These are phyloP conservation scores for Schizophyllum commune DNA, from an alignment of 1,284 basidiomycete species.

Conservation along the genomic window DNA sequence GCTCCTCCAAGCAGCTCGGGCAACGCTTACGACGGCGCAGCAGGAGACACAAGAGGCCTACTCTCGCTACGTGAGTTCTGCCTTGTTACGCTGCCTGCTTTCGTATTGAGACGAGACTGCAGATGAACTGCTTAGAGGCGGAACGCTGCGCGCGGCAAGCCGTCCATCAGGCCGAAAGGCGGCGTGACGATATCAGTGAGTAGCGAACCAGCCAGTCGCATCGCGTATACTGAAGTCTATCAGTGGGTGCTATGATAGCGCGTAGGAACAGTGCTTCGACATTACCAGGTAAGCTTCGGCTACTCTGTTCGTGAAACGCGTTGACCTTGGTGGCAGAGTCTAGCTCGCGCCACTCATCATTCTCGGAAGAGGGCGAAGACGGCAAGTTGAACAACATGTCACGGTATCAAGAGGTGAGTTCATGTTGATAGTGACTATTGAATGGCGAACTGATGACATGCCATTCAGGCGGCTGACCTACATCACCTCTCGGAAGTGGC, in stretches of 20 bases:
- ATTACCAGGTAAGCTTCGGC: background rate
- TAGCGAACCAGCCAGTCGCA: background rate
- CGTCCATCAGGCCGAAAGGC: background rate
- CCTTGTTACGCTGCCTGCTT: background rate
- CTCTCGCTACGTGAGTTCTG: conserved; percentile 35
- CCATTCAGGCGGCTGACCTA: background rate
- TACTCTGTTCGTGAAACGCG: background rate
- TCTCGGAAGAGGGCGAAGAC: background rate
- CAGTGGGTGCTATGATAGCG: background rate
- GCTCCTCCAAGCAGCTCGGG: conserved; percentile 37
- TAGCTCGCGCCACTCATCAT: background rate
- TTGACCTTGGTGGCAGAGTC: background rate
- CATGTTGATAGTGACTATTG: background rate
- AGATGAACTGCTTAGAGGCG: background rate
- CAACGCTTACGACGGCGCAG: conserved; percentile 46
- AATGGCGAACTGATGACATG: background rate
- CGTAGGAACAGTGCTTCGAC: background rate
- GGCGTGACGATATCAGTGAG: conserved; percentile 51
- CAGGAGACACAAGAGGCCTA: conserved; percentile 68
- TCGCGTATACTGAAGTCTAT: conserved; percentile 3
- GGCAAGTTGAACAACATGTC: background rate
- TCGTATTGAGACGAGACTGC: background rate
- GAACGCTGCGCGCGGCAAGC: background rate
- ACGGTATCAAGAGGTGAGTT: background rate
- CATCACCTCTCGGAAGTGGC: background rate